Evolutionary conservation across 1,284 basidiomycete species (phyloP).

Genomic region (Ganoderma lucidum): DNA sequence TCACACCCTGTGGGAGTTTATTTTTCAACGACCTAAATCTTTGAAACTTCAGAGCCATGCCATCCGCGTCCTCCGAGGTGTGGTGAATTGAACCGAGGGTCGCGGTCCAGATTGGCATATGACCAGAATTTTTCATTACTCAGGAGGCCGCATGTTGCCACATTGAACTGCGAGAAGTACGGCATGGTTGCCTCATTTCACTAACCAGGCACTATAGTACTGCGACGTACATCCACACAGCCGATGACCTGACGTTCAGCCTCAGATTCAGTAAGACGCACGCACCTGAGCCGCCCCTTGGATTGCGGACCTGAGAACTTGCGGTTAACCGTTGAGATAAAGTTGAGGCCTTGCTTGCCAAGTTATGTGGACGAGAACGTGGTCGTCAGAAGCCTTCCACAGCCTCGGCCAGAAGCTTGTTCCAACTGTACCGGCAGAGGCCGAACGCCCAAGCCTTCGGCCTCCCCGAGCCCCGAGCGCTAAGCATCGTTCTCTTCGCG

Average conservation of each 20-base stretch:
- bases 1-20: neutral
- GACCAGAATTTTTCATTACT: neutral
- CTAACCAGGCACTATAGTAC: neutral
- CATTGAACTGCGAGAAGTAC: neutral
- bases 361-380: neutral
- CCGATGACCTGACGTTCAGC: no score
- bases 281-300: neutral
- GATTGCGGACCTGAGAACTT: neutral
- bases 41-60: neutral
- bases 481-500: neutral
- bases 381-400: neutral
- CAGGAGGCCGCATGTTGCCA: neutral
- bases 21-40: neutral
- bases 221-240: no score
- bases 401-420: neutral
- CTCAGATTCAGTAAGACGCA: neutral
- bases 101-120: neutral
- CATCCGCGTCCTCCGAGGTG: neutral
- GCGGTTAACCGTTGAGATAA: neutral
- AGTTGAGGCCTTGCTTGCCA: neutral
- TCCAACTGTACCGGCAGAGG: neutral
- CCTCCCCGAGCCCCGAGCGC: neutral
- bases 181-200: neutral
- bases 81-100: neutral
- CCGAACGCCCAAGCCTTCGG: neutral